Evolutionary conservation across 2,329 filamentous ascomycete genomes (phyloP), one percentile per base, ranked within the genome.

Genomic region (Phialophora tarda): DNA sequence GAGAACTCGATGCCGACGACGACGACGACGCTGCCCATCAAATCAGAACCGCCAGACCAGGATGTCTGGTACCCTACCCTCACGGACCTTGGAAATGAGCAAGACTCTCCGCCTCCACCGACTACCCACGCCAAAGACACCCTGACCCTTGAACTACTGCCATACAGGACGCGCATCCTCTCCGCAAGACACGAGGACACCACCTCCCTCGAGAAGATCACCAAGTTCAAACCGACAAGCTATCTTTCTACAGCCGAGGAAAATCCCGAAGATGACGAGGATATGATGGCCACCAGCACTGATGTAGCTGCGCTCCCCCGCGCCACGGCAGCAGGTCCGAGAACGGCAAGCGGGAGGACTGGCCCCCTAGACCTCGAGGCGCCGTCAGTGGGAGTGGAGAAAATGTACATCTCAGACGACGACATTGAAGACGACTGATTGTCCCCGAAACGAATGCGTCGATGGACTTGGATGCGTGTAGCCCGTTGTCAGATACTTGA

Each of bases 81-180:
- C 38, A 47, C 34, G 10, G 44, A 68, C 28, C 26, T 59, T 58
- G 38, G 56, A 26, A 23, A 67, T 11, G 47, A 68, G 34, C 55
- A 54, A 24, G 50, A 30, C 23, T 53, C 51, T 14, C 47, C 23
- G 24, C 38, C 58, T 2, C 75, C 1, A 62, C 77, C 77, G 85
- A 1, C 80, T 89, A 17, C 67, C 55, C 55, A 64, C 3, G 88
- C 89, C 3, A 88, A 88, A 41, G 84, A 84, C 50, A 91, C 94
- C 76, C 84, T 95, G 81, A 78, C 97, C 0, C 85, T 97, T 26
- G 92, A 98, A 71, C 88, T 92, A 8, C 83, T 99, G 0, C 95
- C 95, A 0, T 98, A 96, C 77, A 88, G 95, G 82, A 84, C 89
- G 1, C 84, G 86, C 59, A 91, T 97, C 47, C 23, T 62, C 32